Evolutionary conservation across 129 eudicot species (phyloP).

Genomic region (Mikania micrantha): DNA sequence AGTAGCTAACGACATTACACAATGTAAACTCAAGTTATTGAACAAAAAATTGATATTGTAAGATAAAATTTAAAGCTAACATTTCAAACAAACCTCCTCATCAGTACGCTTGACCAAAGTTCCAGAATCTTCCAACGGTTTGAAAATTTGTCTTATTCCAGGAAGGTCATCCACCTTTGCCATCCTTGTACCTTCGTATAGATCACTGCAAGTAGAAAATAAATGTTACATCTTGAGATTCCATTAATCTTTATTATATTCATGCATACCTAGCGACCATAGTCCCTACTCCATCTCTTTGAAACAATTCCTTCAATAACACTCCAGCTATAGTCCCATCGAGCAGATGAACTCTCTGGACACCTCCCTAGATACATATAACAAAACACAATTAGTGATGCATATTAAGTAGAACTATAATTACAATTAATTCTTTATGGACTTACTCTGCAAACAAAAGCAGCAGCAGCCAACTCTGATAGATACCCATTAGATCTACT

Average conservation of each 20-base stretch:
- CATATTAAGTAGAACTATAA: background rate
- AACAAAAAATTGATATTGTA: conserved; percentile 1
- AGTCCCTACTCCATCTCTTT: conserved; percentile 96
- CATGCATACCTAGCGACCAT: conserved; percentile 90
- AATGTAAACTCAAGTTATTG: background rate
- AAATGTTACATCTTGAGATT: background rate
- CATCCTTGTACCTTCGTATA: conserved; percentile 90
- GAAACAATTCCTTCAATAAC: conserved; percentile 76
- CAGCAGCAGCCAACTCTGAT: conserved; percentile 95
- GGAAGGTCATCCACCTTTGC: too few species aligned
- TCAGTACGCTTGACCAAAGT: background rate
- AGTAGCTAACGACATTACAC: conserved; percentile 40
- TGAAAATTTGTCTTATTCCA: too few species aligned
- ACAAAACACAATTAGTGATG: background rate
- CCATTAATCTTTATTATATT: background rate
- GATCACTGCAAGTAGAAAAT: conserved; percentile 50
- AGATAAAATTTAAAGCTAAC: background rate
- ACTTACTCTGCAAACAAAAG: conserved; percentile 95
- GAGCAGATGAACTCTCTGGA: conserved; percentile 85
- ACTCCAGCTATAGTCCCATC: conserved; percentile 91
- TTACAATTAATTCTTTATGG: background rate
- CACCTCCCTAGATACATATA: conserved; percentile 74
- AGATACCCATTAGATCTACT: conserved; percentile 75
- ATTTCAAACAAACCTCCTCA: conserved; percentile 50
- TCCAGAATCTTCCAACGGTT: too few species aligned